Percentiles rank a stretch among this genome's conserved stretches.
Evolutionary conservation across 2,329 filamentous ascomycete genomes (phyloP).

Genomic region (Talaromyces sp.): DNA sequence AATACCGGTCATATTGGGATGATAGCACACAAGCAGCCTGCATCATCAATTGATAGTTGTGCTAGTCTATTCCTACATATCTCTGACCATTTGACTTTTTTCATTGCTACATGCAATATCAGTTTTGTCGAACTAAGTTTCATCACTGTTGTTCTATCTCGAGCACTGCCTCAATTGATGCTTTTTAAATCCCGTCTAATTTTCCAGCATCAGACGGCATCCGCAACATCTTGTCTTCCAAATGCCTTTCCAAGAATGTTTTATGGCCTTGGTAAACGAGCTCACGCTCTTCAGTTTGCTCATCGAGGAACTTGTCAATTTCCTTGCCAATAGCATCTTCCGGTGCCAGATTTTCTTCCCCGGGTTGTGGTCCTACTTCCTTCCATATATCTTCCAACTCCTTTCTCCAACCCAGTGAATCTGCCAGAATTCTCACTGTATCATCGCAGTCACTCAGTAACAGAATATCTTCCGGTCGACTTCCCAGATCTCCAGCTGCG

Average conservation of each 20-base stretch:
- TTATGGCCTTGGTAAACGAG: slow-evolving; percentile 38
- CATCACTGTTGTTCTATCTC: too few relatives aligned
- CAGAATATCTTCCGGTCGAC: slow-evolving; percentile 67
- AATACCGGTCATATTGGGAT: not conserved
- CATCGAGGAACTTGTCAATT: slow-evolving; percentile 42
- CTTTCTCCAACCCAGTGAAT: slow-evolving; percentile 69
- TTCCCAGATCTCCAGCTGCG: slow-evolving; percentile 67
- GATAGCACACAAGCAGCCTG: not conserved
- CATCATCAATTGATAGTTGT: too few relatives aligned
- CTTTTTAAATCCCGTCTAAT: not conserved
- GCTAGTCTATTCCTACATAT: too few relatives aligned
- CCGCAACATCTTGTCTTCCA: slow-evolving; percentile 14
- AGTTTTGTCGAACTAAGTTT: too few relatives aligned
- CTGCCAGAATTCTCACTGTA: slow-evolving; percentile 65
- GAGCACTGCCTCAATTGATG: too few relatives aligned
- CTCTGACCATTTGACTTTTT: too few relatives aligned
- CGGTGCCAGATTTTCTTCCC: slow-evolving; percentile 29
- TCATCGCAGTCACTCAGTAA: slow-evolving; percentile 69
- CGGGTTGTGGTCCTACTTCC: slow-evolving; percentile 40
- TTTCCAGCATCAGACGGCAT: not conserved
- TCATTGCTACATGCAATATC: too few relatives aligned
- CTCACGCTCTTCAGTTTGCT: slow-evolving; percentile 40
- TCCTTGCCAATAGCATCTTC: slow-evolving; percentile 47
- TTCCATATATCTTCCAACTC: slow-evolving; percentile 70
- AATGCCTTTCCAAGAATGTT: slow-evolving; percentile 24